These are phyloP conservation scores for Actinomortierella ambigua DNA, from an alignment of 371 early-diverging fungal genomes.

Conservation along the genomic window DNA sequence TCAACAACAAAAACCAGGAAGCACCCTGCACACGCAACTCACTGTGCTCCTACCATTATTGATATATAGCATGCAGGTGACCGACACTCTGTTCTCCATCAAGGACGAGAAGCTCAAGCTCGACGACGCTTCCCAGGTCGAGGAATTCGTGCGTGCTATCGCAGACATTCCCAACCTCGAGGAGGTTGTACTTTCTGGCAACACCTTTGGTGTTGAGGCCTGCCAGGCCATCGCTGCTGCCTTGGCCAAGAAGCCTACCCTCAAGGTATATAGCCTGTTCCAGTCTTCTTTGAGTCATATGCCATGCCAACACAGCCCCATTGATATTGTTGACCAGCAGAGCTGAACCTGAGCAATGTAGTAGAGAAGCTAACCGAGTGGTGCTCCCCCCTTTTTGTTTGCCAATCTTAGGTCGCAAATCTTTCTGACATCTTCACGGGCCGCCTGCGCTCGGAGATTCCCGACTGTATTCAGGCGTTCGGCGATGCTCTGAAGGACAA, in stretches of 20 bases:
- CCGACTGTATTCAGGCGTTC: conserved; percentile 79
- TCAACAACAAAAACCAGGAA: too few relatives aligned
- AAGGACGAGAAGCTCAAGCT: conserved; percentile 79
- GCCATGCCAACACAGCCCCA: not conserved
- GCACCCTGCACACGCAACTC: too few relatives aligned
- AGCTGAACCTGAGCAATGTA: not conserved
- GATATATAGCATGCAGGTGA: too few relatives aligned
- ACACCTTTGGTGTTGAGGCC: conserved; percentile 95
- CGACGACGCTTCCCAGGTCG: conserved; percentile 82
- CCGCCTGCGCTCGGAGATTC: conserved; percentile 89
- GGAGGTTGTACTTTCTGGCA: conserved; percentile 85
- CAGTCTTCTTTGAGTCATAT: not conserved
- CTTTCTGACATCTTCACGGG: conserved; percentile 95
- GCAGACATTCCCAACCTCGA: conserved; percentile 65
- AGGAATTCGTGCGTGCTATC: conserved; percentile 75
- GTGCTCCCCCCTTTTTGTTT: not conserved
- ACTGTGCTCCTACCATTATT: too few relatives aligned
- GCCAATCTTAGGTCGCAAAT: conserved; percentile 55
- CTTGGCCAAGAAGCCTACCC: conserved; percentile 63
- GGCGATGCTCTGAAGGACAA: conserved; percentile 85
- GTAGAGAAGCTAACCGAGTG: not conserved
- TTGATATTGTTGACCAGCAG: not conserved
- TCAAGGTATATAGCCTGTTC: conserved; percentile 67
- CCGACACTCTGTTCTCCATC: conserved; percentile 62
- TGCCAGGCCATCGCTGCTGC: conserved; percentile 80